These are phyloP conservation scores for Hemisphaericaspora lyxosophila DNA, from an alignment of 1,139 yeast genomes.

Conservation along the genomic window DNA sequence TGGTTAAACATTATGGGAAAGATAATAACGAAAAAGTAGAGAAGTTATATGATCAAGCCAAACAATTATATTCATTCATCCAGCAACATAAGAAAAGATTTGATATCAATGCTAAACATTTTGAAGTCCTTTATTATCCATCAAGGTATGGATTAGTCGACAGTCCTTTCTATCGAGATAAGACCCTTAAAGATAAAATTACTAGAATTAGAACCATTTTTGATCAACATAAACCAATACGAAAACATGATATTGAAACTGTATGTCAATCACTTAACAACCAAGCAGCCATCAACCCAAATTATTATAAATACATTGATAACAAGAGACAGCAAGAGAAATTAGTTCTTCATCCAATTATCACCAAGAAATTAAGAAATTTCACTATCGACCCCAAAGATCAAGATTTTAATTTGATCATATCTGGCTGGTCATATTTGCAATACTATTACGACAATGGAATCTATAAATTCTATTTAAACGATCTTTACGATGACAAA, in stretches of 20 bases:
- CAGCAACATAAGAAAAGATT: constrained; percentile 18
- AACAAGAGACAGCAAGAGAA: constrained; percentile 20
- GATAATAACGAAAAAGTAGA: neutral
- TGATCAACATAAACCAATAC: constrained; percentile 24
- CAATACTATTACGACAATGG: constrained; percentile 30
- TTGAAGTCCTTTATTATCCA: constrained; percentile 37
- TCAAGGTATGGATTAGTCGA: constrained; percentile 34
- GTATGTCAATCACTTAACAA: constrained; percentile 19
- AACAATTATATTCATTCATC: constrained; percentile 24
- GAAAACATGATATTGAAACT: constrained; percentile 16
- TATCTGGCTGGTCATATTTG: constrained; percentile 29
- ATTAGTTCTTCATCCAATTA: constrained; percentile 13
- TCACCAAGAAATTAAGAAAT: constrained; percentile 20
- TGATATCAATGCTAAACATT: constrained; percentile 25
- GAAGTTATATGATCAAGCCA: constrained; percentile 14
- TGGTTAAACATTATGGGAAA: constrained; percentile 2
- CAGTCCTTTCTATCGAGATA: constrained; percentile 29
- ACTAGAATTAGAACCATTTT: constrained; percentile 23
- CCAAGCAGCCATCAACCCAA: constrained; percentile 20
- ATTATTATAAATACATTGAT: constrained; percentile 30
- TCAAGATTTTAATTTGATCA: constrained; percentile 28
- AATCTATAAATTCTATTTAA: constrained; percentile 21
- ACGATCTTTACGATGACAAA: constrained; percentile 8
- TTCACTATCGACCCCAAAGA: constrained; percentile 34
- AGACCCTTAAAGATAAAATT: constrained; percentile 24